Base-by-base conservation (phyloP, 2,329 filamentous ascomycete species). In the Fusarium subtropicale region DNA sequence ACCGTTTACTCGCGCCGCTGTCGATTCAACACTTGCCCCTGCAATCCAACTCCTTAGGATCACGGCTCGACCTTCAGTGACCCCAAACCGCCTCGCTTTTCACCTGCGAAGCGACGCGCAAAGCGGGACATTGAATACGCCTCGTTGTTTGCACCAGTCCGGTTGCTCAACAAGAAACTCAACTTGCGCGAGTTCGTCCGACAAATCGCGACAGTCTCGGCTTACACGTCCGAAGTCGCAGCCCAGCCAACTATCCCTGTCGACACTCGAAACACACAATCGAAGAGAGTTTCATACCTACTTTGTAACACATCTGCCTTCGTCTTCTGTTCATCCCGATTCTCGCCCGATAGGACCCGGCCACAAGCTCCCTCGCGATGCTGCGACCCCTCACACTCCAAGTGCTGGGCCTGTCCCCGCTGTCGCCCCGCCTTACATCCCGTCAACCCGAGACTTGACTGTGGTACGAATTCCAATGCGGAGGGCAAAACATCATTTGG, bases 401-500 rank as follows among this genome's bases (percentile, higher is more conserved):
- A 82, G 75, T 48, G 83, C 81, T 13, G 85, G 86, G 38, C 83
- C 85, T 30, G 82, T 86, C 41, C 88, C 90, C 15, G 83, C 86
- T 2, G 83, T 87, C n/a, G 85, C 88, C 51, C 85, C 88, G 13
- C 84, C 87, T 51, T 83, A 90, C 51, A 87, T 88, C 66, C 79
- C 85, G 16, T 63, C 73, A 42, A 85, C 81, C 56, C 88, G 93
- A 72, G 94, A 97, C 74, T 89, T 96, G 71, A 97, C 96, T 0
- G 93, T 98, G 8, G 96, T 98, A 48, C 92, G 96, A 36, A 99
- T 99, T 76, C 96, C 96, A 7, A 83, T 99, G 66, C 92, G 91
- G 74, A 94, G 92, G 73, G 96, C 96, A 31, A 98, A 98, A 77
- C 96, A 99, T 77, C 96, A 99, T 81, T 97, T 97, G 75, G 96